A percentile compares a stretch with the other conserved stretches of the same genome.
Conservation (phyloP, 768 basidiomycete species). For the Suillus cothurnatus region DNA sequence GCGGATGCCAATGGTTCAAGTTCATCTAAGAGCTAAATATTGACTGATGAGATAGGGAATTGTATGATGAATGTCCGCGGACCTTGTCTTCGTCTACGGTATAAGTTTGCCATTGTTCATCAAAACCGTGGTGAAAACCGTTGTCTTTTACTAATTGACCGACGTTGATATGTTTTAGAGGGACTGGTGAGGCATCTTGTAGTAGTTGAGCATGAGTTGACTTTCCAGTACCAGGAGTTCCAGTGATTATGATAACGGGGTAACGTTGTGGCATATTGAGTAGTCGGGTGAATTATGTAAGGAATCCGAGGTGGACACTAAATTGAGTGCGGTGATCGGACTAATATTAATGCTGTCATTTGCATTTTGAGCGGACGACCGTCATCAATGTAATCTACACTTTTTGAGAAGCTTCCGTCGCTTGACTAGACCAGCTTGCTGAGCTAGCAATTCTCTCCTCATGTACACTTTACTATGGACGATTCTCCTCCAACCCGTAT, state of each 20-base stretch:
- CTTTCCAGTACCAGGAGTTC: constrained; percentile 95
- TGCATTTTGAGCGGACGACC: background rate
- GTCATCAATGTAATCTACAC: constrained; percentile 9
- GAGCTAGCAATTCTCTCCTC: background rate
- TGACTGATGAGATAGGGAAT: background rate
- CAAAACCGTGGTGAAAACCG: constrained; percentile 78
- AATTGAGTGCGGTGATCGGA: background rate
- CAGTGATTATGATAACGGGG: constrained; percentile 74
- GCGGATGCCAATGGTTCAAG: constrained; percentile 68
- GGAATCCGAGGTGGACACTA: too few relatives aligned
- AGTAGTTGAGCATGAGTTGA: constrained; percentile 91
- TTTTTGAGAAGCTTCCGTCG: constrained; percentile 6
- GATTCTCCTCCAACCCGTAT: background rate
- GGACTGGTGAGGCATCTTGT: constrained; percentile 65
- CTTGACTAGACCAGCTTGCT: too few relatives aligned
- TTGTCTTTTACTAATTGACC: constrained; percentile 88
- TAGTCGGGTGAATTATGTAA: background rate
- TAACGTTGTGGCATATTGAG: background rate
- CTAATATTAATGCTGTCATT: background rate
- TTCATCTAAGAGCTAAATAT: constrained; percentile 77
- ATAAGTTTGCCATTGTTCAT: constrained; percentile 95
- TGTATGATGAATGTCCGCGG: constrained; percentile 19
- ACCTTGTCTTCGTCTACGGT: constrained; percentile 97
- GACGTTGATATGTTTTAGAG: constrained; percentile 83
- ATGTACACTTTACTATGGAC: background rate